Evolutionary conservation across 2,329 filamentous ascomycete genomes (phyloP), one percentile per base, ranked within the genome.

Genomic region (Davidsoniella virescens): DNA sequence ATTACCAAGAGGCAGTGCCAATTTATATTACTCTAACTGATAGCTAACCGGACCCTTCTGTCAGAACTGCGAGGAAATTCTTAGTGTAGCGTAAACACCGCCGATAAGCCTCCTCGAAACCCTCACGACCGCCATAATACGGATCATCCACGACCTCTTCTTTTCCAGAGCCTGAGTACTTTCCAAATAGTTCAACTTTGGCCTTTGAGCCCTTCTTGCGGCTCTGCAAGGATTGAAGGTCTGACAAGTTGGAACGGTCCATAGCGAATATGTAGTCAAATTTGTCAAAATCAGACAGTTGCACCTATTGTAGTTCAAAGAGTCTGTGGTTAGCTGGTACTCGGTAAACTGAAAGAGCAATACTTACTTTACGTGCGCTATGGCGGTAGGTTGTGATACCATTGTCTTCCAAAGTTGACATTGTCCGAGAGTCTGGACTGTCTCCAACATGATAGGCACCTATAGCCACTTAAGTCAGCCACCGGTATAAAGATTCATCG

Each of bases 241-340:
- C 76, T 7, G 72, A 70, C 42, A 94, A 69, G 62, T 96, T 96
- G 43, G 79, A 76, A 45, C 76, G 71, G 62, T 98, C 92, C 92
- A 98, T 98, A 54, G 85, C 88, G 52, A 98, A 80, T 54, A 98
- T 80, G 66, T 94, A 96, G 65, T 96, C 87, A 60, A 95, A 96
- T 14, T 74, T 72, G 51, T 79, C 69, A 59, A 96, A 93, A 65
- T 98, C 92, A 47, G 74, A 43, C n/a, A 48, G 56, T 38, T 33
- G 25, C 17, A 38, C 14, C 47, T 49, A 10, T 29, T 12, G 14
- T 47, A 14, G 33, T 49, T 4, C 18, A n/a, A 16, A 26, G 14
- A 25, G 6, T 18, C 17, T 6, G 6, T 2, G 18, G 14, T 12
- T 14, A 25, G 44, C 37, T 25, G 26, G 17, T 10, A 42, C 39